Percentiles rank a stretch among this genome's conserved stretches.
These are phyloP conservation scores for Phytophthora cryptogea DNA, from an alignment of 352 stramenopile species.

Conservation along the genomic window DNA sequence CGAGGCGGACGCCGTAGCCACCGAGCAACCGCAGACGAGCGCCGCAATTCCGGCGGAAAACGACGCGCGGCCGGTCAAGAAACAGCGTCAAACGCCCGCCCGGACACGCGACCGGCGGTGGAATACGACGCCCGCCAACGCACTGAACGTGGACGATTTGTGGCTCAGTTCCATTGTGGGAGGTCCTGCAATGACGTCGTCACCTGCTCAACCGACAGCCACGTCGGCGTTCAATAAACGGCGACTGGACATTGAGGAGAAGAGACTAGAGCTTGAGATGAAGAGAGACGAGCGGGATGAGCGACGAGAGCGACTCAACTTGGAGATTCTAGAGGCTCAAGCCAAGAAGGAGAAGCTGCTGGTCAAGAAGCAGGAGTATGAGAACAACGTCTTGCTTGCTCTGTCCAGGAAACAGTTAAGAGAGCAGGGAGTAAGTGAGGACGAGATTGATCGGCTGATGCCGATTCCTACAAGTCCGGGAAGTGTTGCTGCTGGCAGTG, in stretches of 20 bases:
- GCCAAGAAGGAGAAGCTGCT: slow-evolving; percentile 42
- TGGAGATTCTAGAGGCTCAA: slow-evolving; percentile 55
- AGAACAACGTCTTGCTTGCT: slow-evolving; percentile 49
- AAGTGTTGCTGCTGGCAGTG: not conserved
- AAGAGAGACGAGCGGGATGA: slow-evolving; percentile 47
- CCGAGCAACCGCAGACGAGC: not conserved
- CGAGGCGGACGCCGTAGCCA: not conserved
- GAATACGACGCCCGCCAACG: not conserved
- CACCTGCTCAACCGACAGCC: not conserved
- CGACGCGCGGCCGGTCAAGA: slow-evolving; percentile 29
- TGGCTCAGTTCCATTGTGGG: slow-evolving; percentile 18
- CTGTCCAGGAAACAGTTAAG: slow-evolving; percentile 58
- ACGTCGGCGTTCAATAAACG: slow-evolving; percentile 33
- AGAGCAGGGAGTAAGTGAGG: slow-evolving; percentile 49
- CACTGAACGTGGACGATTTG: slow-evolving; percentile 29
- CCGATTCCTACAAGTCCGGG: slow-evolving; percentile 19
- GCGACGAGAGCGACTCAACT: slow-evolving; percentile 38
- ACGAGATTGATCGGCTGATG: slow-evolving; percentile 61
- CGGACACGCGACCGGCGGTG: slow-evolving; percentile 1
- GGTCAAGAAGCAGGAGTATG: slow-evolving; percentile 51
- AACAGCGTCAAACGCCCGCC: slow-evolving; percentile 16
- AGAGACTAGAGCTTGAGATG: slow-evolving; percentile 54
- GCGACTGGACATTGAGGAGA: slow-evolving; percentile 65
- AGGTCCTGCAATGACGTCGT: not conserved
- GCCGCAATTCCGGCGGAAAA: slow-evolving; percentile 3